Evolutionary conservation across 495 filamentous ascomycete genomes (phyloP), one percentile per base, ranked within the genome.

Genomic region (Penicilliopsis zonata): DNA sequence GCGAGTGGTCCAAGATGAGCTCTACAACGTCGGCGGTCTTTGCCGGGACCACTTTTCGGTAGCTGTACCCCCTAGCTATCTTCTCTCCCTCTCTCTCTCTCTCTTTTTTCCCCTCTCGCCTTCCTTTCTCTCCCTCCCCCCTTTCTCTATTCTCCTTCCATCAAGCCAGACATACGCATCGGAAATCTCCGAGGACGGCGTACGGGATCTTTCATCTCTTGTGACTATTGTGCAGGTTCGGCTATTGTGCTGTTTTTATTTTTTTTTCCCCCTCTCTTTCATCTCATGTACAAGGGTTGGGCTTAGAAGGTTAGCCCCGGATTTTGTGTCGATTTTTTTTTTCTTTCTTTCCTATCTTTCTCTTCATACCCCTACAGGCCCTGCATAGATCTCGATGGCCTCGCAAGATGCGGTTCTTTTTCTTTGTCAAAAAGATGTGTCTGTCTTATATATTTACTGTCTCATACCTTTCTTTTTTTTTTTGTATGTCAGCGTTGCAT

Each of bases 1-100:
- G 76, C 37, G 90, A 87, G 52, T 94, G 82, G 86, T 82, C 76
- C 18, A 75, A 77, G n/a, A n/a, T n/a, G n/a, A n/a, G n/a, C n/a
- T 75, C 84, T 25, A 76, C 80, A 13, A 67, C 81, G 15, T 76
- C 80, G 3, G 82, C 78, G 58, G 81, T 84, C 32, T 82, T 82
- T 54, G 65, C 79, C 30, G 73, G 74, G 30, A 52, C 63, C 30
- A 57, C 54, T 22, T 69, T 57, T 41, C 54, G 59, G 38, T 72
- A 60, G 56, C 36, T 12, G n/a, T 24, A 24, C 22, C 22, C n/a
- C 7, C 22, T 7, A 6, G 22, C 6, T 24, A 24, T n/a, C 7
- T 24, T 24, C 6, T n/a, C 6, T 24, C 22, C n/a, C n/a, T 24
- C n/a, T 6, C 22, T 6, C 6, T 24, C 22, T 24, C 6, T n/a